These are phyloP conservation scores for Leccinum truebloodii DNA, from an alignment of 768 basidiomycete species.

Conservation along the genomic window DNA sequence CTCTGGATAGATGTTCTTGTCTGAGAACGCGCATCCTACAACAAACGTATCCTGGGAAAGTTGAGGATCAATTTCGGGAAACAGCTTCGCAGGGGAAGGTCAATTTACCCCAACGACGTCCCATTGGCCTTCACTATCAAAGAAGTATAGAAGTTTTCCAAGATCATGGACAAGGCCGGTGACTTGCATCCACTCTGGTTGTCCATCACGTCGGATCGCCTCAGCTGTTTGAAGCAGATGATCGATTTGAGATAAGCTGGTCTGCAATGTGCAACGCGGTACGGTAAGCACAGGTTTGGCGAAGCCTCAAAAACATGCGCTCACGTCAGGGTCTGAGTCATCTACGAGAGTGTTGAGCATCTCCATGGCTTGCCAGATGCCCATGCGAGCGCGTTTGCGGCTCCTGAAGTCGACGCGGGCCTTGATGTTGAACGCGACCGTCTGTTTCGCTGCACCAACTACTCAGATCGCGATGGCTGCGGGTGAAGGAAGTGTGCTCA, in stretches of 20 bases:
- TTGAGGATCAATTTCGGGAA: constrained; percentile 5
- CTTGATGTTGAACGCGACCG: constrained; percentile 79
- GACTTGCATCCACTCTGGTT: constrained; percentile 93
- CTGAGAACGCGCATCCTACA: constrained; percentile 84
- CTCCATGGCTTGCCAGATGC: constrained; percentile 86
- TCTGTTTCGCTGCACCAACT: constrained; percentile 70
- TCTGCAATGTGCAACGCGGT: constrained; percentile 41
- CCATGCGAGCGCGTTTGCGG: constrained; percentile 70
- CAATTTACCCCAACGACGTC: constrained; percentile 82
- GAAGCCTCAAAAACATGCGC: background rate
- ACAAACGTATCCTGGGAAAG: constrained; percentile 63
- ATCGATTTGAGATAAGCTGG: constrained; percentile 80
- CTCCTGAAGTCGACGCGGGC: constrained; percentile 75
- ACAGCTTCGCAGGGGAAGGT: background rate
- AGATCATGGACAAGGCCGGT: constrained; percentile 87
- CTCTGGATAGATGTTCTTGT: constrained; percentile 79
- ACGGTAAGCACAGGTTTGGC: constrained; percentile 12
- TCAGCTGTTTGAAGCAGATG: constrained; percentile 93
- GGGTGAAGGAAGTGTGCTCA: constrained; percentile 26
- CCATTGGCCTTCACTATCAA: constrained; percentile 90
- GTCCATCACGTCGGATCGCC: constrained; percentile 81
- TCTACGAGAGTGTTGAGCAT: constrained; percentile 85
- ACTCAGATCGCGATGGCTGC: background rate
- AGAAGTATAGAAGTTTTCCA: constrained; percentile 83
- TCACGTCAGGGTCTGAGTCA: constrained; percentile 87